These are phyloP conservation scores for Irpex lacteus DNA, from an alignment of 1,284 basidiomycete genomes.

Conservation along the genomic window DNA sequence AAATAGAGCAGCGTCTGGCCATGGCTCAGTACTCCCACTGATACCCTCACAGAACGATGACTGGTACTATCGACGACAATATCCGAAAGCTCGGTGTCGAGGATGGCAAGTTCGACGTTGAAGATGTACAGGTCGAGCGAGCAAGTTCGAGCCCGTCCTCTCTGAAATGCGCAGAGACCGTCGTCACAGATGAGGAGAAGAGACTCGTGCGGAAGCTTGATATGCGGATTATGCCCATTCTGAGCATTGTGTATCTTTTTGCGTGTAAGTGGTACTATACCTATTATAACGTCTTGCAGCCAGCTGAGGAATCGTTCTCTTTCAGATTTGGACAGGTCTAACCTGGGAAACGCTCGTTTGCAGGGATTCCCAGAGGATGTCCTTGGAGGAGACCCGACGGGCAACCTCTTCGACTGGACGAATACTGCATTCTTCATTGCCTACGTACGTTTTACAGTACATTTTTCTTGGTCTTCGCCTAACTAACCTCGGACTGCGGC, in stretches of 20 bases:
- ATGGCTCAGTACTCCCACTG: background rate
- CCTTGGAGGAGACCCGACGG: conserved; percentile 50
- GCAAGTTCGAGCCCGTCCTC: background rate
- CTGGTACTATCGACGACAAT: background rate
- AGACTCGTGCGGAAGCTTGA: conserved; percentile 61
- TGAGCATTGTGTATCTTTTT: conserved; percentile 66
- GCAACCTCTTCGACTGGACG: conserved; percentile 68
- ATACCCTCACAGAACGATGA: background rate
- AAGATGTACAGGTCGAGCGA: background rate
- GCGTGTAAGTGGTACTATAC: conserved; percentile 53
- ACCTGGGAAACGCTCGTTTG: conserved; percentile 67
- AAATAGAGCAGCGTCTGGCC: background rate
- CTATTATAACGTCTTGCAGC: background rate
- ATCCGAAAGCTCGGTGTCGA: background rate
- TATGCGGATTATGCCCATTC: conserved; percentile 57
- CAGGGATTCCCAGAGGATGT: conserved; percentile 56
- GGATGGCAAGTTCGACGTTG: background rate
- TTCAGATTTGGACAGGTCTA: conserved; percentile 65
- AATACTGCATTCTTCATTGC: conserved; percentile 76
- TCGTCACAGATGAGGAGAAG: conserved; percentile 39
- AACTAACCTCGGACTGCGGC: background rate
- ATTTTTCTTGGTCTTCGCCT: too few relatives aligned
- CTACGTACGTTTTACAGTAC: conserved; percentile 44
- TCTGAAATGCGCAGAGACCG: background rate
- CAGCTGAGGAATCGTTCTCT: background rate